A percentile compares a stretch with the other conserved stretches of the same genome.
phyloP scores from a whole-genome alignment of 257 asterid genomes.

The Nyctanthes arbortristis region DNA sequence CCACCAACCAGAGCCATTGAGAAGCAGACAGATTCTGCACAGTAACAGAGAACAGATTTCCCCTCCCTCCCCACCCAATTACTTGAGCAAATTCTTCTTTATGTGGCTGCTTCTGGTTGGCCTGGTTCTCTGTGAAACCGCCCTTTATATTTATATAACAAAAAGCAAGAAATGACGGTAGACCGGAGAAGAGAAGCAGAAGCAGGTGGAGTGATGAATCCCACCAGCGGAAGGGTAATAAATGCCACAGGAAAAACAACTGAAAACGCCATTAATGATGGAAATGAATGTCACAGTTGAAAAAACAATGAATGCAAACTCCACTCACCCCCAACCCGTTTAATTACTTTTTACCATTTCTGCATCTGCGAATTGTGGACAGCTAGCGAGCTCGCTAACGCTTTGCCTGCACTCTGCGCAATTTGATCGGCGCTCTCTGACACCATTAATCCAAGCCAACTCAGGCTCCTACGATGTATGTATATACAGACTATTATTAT shows the following conservation, averaged over 20 bases:
- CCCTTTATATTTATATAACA: too few species aligned
- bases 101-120: slow-evolving; percentile 74
- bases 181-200: too few species aligned
- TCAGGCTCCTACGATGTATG: too few species aligned
- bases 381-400: slow-evolving; percentile 20
- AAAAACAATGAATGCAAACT: slow-evolving; percentile 43
- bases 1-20: slow-evolving; percentile 74
- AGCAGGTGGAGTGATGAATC: too few species aligned
- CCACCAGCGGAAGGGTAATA: neutral
- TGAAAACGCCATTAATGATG: slow-evolving; percentile 40
- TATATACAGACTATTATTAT: too few species aligned
- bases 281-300: slow-evolving; percentile 62
- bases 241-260: slow-evolving; percentile 37
- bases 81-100: slow-evolving; percentile 13
- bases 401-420: neutral
- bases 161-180: too few species aligned
- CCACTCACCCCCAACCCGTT: too few species aligned
- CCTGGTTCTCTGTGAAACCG: slow-evolving; percentile 47
- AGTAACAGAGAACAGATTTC: slow-evolving; percentile 5
- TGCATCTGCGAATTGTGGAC: neutral
- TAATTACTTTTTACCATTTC: neutral
- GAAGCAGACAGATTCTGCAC: slow-evolving; percentile 20
- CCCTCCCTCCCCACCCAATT: neutral
- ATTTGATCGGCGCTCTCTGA: too few species aligned
- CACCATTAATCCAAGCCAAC: too few species aligned